Evolutionary conservation across 148 eudicot genomes (phyloP).

Genomic region (Camellia lanceoleosa): DNA sequence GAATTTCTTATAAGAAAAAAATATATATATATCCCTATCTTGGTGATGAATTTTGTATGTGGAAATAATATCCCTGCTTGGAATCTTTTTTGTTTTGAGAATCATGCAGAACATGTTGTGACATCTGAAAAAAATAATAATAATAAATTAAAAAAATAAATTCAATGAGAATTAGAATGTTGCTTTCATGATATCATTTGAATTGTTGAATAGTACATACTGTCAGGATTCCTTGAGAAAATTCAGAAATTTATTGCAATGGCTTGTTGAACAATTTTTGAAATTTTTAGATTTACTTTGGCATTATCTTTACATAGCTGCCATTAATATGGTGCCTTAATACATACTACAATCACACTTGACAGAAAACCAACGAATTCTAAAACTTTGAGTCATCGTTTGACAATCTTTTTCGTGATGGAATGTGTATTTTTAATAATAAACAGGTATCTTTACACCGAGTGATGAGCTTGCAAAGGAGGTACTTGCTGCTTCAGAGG

Average conservation of each 20-base stretch:
- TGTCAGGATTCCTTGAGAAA: neutral
- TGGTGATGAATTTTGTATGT: neutral
- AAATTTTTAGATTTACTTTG: neutral
- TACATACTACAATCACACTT: neutral
- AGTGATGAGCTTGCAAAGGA: conserved; percentile 84
- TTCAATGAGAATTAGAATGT: neutral
- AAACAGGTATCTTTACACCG: conserved; percentile 78
- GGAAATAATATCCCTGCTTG: neutral
- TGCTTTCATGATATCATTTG: neutral
- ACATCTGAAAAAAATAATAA: neutral
- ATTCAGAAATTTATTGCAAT: no score
- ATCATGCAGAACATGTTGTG: neutral
- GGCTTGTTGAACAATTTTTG: neutral
- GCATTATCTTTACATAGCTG: neutral
- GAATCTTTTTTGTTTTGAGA: neutral
- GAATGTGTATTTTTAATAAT: neutral
- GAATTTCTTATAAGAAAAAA: neutral
- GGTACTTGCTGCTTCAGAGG: conserved; percentile 73
- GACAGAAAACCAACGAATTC: neutral
- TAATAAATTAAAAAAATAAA: neutral
- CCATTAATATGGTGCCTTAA: neutral
- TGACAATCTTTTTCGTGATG: neutral
- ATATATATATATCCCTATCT: neutral
- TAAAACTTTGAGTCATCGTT: neutral
- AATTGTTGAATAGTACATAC: neutral